A percentile compares a stretch with the other conserved stretches of the same genome.
Conservation (phyloP, 2,329 filamentous ascomycete genomes). For the Penicillium sp. region DNA sequence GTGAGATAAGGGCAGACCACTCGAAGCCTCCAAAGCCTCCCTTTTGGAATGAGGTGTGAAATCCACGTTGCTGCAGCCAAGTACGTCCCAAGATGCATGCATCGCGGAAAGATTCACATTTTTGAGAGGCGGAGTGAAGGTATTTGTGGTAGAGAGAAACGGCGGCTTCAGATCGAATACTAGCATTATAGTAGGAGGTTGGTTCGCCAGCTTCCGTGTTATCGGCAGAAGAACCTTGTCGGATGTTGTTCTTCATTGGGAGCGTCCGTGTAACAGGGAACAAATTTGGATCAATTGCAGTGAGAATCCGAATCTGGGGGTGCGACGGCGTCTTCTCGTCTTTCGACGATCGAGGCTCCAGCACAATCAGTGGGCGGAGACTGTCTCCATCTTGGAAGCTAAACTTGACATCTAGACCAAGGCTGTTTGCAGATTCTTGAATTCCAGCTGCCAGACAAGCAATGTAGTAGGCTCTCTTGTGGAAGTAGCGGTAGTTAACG, state of each 20-base stretch:
- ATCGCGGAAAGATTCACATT: constrained; percentile 75
- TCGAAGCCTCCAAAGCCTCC: constrained; percentile 95
- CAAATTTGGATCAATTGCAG: constrained; percentile 67
- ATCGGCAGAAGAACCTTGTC: constrained; percentile 54
- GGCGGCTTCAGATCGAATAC: constrained; percentile 75
- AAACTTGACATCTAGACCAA: constrained; percentile 64
- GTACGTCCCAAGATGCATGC: constrained; percentile 82
- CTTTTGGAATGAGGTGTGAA: constrained; percentile 67
- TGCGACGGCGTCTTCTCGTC: constrained; percentile 50
- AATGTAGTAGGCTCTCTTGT: constrained; percentile 90
- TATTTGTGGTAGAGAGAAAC: constrained; percentile 75
- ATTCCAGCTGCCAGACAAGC: constrained; percentile 77
- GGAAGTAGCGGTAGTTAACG: constrained; percentile 88
- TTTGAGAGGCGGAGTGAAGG: constrained; percentile 69
- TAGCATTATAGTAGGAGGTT: constrained; percentile 88
- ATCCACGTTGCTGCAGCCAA: constrained; percentile 88
- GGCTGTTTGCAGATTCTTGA: constrained; percentile 56
- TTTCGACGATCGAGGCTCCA: constrained; percentile 42
- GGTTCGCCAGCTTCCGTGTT: constrained; percentile 50
- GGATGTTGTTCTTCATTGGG: constrained; percentile 70
- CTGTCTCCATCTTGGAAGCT: constrained; percentile 72
- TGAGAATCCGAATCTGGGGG: constrained; percentile 72
- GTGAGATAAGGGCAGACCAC: constrained; percentile 78
- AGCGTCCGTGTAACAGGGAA: constrained; percentile 74
- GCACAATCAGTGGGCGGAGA: constrained; percentile 70